A percentile compares a stretch with the other conserved stretches of the same genome.
Conservation (phyloP, 306 rosid genomes). For the Acacia acuminata region DNA sequence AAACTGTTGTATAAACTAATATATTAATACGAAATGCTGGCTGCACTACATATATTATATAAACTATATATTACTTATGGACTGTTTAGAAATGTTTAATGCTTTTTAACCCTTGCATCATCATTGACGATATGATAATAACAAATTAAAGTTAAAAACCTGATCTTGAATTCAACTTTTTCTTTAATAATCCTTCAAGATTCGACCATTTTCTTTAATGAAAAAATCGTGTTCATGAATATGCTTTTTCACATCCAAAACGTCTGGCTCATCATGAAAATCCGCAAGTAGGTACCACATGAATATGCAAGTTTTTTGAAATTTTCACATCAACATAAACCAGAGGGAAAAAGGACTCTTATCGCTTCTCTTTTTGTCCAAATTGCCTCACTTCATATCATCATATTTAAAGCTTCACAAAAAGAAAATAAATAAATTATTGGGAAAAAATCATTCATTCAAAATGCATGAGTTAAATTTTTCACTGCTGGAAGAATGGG, state of each 20-base stretch:
- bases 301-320: too few species aligned
- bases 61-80: background rate
- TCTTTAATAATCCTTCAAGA: background rate
- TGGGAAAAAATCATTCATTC: too few species aligned
- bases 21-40: background rate
- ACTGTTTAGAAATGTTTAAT: background rate
- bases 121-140: constrained; percentile 3
- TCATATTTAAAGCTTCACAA: background rate
- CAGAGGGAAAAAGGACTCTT: constrained; percentile 1
- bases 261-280: too few species aligned
- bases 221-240: background rate
- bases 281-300: too few species aligned
- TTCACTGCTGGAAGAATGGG: too few species aligned
- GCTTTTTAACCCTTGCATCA: background rate
- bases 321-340: constrained; percentile 19
- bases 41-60: background rate
- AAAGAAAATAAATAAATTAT: background rate
- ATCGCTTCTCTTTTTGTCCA: too few species aligned
- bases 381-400: background rate
- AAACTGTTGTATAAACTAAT: background rate
- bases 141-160: constrained; percentile 29
- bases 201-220: background rate
- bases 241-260: too few species aligned
- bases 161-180: constrained; percentile 29
- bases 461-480: too few species aligned